A percentile compares a stretch with the other conserved stretches of the same genome.
Evolutionary conservation across 2,329 filamentous ascomycete genomes (phyloP).

Genomic region (Diaporthe sp.): DNA sequence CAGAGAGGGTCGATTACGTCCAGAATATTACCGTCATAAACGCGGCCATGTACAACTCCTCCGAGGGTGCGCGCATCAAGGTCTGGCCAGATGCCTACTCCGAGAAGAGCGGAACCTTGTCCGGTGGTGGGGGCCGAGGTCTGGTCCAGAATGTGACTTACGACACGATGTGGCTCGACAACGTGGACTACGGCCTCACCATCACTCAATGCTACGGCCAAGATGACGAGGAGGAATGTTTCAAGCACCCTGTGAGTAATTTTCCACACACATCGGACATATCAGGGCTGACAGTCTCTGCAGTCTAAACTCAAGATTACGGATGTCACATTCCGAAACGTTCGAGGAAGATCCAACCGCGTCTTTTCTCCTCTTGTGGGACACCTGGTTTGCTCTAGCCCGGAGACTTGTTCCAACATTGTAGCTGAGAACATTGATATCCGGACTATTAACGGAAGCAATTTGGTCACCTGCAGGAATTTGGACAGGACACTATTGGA

Average conservation of each 20-base stretch:
- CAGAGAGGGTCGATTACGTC: conserved; percentile 73
- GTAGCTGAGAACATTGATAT: conserved; percentile 45
- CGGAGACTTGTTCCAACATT: conserved; percentile 43
- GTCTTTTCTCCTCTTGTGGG: conserved; percentile 47
- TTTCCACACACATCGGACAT: rapidly evolving
- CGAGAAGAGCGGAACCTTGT: conserved; percentile 61
- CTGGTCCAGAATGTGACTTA: conserved; percentile 73
- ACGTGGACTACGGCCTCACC: conserved; percentile 74
- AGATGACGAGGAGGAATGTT: conserved; percentile 72
- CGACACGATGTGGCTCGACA: conserved; percentile 67
- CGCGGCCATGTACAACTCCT: conserved; percentile 69
- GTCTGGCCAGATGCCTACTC: conserved; percentile 61
- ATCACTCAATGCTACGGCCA: conserved; percentile 62
- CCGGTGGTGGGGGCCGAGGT: conserved; percentile 70
- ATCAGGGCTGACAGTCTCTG: not conserved
- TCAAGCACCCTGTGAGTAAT: conserved; percentile 59
- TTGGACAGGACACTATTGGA: conserved; percentile 44
- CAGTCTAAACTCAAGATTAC: conserved; percentile 64
- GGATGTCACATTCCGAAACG: conserved; percentile 66
- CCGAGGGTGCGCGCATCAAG: conserved; percentile 79
- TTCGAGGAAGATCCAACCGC: conserved; percentile 61
- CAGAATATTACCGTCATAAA: conserved; percentile 77
- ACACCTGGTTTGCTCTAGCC: conserved; percentile 46
- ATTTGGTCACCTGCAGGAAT: conserved; percentile 46
- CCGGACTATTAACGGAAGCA: conserved; percentile 44